Evolutionary conservation across 2,329 filamentous ascomycete genomes (phyloP).

Genomic region (Hawksworthiomyces lignivorus): DNA sequence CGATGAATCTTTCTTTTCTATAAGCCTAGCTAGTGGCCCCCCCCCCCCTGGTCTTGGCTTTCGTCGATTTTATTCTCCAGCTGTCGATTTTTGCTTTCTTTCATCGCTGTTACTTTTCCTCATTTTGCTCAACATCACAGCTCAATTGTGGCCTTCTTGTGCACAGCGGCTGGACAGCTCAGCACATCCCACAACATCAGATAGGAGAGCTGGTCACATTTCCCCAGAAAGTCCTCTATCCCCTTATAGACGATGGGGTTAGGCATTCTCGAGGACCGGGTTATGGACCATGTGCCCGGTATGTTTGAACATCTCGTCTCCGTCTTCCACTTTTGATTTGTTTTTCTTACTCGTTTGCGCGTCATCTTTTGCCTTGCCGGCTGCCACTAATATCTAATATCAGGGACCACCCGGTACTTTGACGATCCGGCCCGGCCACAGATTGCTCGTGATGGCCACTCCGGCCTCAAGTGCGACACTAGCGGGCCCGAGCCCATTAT

Average conservation of each 20-base stretch:
- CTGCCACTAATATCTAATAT: not conserved
- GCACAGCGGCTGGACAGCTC: too few relatives aligned
- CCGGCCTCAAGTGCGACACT: constrained; percentile 62
- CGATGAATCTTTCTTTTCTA: too few relatives aligned
- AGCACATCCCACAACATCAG: too few relatives aligned
- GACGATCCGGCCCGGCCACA: constrained; percentile 48
- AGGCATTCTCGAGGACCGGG: constrained; percentile 63
- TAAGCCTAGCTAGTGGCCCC: too few relatives aligned
- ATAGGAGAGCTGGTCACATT: too few relatives aligned
- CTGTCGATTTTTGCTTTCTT: too few relatives aligned
- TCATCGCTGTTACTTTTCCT: too few relatives aligned
- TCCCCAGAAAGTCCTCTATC: not conserved
- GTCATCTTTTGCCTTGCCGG: too few relatives aligned
- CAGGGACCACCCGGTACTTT: constrained; percentile 55
- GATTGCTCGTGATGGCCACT: constrained; percentile 29
- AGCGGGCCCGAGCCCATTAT: constrained; percentile 63
- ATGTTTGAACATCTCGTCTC: constrained; percentile 19
- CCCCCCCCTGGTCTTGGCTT: constrained; percentile 1
- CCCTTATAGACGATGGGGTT: constrained; percentile 48
- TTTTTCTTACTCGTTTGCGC: not conserved
- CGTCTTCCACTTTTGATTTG: not conserved
- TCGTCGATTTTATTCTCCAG: not conserved
- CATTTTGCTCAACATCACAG: too few relatives aligned
- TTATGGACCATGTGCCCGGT: constrained; percentile 68
- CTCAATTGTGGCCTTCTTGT: too few relatives aligned